Evolutionary conservation across 73 alveolate genomes (phyloP).

Genomic region (Halteria grandinella): DNA sequence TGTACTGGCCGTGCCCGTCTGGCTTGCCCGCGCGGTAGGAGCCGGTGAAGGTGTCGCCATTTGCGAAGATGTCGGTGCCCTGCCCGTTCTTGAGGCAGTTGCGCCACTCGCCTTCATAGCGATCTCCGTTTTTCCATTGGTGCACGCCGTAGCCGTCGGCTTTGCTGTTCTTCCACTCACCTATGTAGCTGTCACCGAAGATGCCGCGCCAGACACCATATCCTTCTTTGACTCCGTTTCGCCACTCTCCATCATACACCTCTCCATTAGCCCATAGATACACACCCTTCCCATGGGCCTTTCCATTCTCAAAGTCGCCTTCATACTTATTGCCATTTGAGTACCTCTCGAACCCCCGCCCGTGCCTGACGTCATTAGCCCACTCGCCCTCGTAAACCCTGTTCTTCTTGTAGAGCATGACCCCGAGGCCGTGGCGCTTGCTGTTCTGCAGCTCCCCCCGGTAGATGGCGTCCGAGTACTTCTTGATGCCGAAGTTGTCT

Average conservation of each 20-base stretch:
- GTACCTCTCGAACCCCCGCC: slow-evolving; percentile 31
- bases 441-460: slow-evolving; percentile 11
- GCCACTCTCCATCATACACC: slow-evolving; percentile 69
- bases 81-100: slow-evolving; percentile 65
- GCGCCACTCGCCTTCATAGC: slow-evolving; percentile 72
- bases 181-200: slow-evolving; percentile 25
- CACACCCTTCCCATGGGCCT: slow-evolving; percentile 66
- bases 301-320: slow-evolving; percentile 66
- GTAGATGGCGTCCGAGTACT: slow-evolving; percentile 34
- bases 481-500: slow-evolving; percentile 11
- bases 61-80: slow-evolving; percentile 69
- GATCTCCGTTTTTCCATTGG: slow-evolving; percentile 59
- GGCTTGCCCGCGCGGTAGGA: slow-evolving; percentile 65
- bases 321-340: slow-evolving; percentile 66
- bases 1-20: slow-evolving; percentile 47
- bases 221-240: slow-evolving; percentile 58
- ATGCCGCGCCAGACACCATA: slow-evolving; percentile 55
- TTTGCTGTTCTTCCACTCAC: slow-evolving; percentile 38
- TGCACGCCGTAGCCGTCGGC: slow-evolving; percentile 49
- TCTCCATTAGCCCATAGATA: slow-evolving; percentile 65
- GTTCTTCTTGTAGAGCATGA: slow-evolving; percentile 19
- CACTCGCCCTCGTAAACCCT: slow-evolving; percentile 29
- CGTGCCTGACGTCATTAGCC: slow-evolving; percentile 30
- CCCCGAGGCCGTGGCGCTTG: slow-evolving; percentile 11
- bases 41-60: slow-evolving; percentile 68